These are phyloP conservation scores for Ustilago shanxiensis DNA, from an alignment of 1,284 basidiomycete species.

Conservation along the genomic window DNA sequence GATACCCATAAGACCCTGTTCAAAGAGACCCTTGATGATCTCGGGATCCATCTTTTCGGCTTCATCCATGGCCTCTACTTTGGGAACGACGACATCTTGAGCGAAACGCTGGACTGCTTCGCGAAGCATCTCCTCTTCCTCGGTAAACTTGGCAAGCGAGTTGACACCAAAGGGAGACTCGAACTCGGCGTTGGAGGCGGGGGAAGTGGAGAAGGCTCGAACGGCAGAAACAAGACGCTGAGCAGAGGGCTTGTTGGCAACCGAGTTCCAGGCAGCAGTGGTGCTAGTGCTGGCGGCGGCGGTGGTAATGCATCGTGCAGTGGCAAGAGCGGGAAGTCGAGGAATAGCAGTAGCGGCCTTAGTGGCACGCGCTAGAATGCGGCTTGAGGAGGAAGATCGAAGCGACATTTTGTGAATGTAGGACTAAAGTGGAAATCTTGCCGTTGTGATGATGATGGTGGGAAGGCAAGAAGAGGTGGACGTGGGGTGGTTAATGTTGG, in stretches of 20 bases:
- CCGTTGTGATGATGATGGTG: not conserved
- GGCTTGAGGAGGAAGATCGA: conserved; percentile 41
- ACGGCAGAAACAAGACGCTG: conserved; percentile 33
- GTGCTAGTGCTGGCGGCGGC: not conserved
- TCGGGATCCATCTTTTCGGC: conserved; percentile 92
- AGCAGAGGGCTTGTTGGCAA: conserved; percentile 27
- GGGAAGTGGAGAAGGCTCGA: conserved; percentile 52
- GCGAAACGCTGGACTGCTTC: conserved; percentile 76
- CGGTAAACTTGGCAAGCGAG: conserved; percentile 66
- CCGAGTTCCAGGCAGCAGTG: conserved; percentile 18
- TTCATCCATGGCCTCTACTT: conserved; percentile 97
- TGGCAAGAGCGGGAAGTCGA: conserved; percentile 21
- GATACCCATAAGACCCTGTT: conserved; percentile 98
- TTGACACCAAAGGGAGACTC: conserved; percentile 68
- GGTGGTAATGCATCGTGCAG: conserved; percentile 26
- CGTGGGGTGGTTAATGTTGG: not conserved
- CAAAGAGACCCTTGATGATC: conserved; percentile 90
- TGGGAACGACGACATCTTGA: conserved; percentile 87
- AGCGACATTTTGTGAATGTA: conserved; percentile 37
- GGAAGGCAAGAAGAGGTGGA: not conserved
- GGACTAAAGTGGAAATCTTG: too few species aligned
- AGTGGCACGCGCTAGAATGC: conserved; percentile 31
- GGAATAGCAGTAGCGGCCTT: conserved; percentile 11
- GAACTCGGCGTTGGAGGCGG: conserved; percentile 47
- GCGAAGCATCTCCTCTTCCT: conserved; percentile 70